Evolutionary conservation across 1,139 yeast genomes (phyloP), one percentile per base, ranked within the genome.

Genomic region (Magnusiomyces clavatus): DNA sequence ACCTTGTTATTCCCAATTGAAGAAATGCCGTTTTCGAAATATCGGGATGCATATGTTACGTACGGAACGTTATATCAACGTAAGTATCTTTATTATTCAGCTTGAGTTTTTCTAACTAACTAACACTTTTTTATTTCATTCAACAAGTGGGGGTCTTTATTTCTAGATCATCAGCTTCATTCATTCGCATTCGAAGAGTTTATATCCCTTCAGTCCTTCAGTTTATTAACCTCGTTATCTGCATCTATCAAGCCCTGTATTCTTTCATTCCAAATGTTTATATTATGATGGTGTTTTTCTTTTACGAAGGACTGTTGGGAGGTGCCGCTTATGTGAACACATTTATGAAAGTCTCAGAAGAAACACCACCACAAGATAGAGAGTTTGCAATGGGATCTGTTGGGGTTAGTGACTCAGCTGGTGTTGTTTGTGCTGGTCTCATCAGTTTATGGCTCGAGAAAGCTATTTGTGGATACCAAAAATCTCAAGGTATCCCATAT

Each of bases 301-400:
- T 90, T 54, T 89, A 87, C 67, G 97, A 92, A 64, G 97, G 77
- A 0, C 72, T 92, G 19, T 71, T 92, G 11, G 97, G 97, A 1
- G 97, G 98, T 1, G 78, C 86, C 2, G 81, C 92, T 24, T 92
- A 92, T 63, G 94, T 87, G 50, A 90, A 90, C 63, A 89, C 97
- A 0, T 92, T 87, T 62, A 73, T 84, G 73, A 74, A 81, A 14
- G 92, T 89, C 0, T 76, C 86, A 47, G 95, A 88, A 57, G 74
- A 78, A 1, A 75, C 81, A 0, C 70, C 78, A 0, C 64, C 70
- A 14, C 60, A 69, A 0, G 78, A 81, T 54, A 74, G 96, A 51
- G 97, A 92, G 64, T 89, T 90, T 64, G 82, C 94, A 6, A 78
- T 92, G 78, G 97, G 97, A 1, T 80, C 95, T n/a, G 96, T 89